Conservation (phyloP, 371 early-diverging fungal genomes). For the Mucor plumbeus region DNA sequence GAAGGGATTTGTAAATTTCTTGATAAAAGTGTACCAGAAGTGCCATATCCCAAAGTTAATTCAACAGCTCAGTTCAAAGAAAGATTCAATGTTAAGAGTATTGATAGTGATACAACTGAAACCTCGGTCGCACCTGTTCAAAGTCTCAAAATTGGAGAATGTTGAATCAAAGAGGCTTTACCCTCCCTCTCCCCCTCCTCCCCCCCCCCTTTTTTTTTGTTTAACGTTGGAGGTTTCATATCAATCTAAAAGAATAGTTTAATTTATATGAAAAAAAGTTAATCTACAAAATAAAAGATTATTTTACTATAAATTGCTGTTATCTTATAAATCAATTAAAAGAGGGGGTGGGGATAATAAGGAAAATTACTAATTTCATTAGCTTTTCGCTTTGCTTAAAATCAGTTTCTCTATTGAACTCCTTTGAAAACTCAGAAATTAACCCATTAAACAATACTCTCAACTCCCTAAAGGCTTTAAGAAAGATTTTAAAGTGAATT, state of each 20-base stretch:
- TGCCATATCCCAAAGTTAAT: conserved; percentile 17
- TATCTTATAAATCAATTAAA: neutral
- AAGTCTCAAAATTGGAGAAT: neutral
- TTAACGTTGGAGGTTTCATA: neutral
- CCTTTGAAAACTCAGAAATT: neutral
- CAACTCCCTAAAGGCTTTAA: neutral
- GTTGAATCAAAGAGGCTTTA: neutral
- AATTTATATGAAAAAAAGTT: neutral
- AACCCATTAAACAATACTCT: neutral
- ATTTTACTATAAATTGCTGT: neutral
- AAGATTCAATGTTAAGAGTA: neutral
- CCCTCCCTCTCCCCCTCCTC: too few species aligned
- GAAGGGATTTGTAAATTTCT: conserved; percentile 22
- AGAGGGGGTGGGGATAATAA: neutral
- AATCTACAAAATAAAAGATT: neutral
- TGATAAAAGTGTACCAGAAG: conserved; percentile 9
- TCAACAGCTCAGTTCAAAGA: neutral
- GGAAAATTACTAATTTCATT: neutral
- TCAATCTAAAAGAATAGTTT: neutral
- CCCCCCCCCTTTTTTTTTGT: too few species aligned
- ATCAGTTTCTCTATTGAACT: neutral
- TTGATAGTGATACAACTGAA: neutral
- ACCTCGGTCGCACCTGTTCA: neutral
- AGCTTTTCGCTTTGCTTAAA: neutral
- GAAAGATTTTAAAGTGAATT: neutral